Evolutionary conservation across 2,329 filamentous ascomycete species (phyloP).

Genomic region (Myrmaecium sp.): DNA sequence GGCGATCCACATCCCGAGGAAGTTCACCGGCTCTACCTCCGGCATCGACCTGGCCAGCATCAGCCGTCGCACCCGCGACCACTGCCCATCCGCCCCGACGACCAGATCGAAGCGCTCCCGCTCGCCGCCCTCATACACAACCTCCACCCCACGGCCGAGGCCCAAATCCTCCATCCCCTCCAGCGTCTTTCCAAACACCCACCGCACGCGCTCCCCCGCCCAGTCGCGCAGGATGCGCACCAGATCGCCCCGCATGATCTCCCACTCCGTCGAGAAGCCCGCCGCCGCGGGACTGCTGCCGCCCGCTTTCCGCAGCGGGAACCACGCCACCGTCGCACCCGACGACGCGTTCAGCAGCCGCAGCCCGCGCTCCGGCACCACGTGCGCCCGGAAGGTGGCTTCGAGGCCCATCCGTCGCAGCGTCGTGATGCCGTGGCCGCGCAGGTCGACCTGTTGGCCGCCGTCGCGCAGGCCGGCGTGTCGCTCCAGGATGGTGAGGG

Average conservation of each 20-base stretch:
- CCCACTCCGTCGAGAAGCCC: constrained; percentile 40
- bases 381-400: constrained; percentile 19
- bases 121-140: constrained; percentile 27
- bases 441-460: constrained; percentile 39
- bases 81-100: constrained; percentile 39
- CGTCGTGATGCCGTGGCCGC: constrained; percentile 33
- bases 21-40: constrained; percentile 7
- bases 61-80: constrained; percentile 28
- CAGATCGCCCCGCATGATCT: constrained; percentile 44
- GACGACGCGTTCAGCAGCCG: constrained; percentile 28
- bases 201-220: constrained; percentile 13
- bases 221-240: constrained; percentile 32
- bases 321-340: constrained; percentile 21
- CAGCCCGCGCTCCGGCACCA: constrained; percentile 32
- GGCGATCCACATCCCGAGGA: constrained; percentile 13
- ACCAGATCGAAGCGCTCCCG: constrained; percentile 32
- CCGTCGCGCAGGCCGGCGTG: constrained; percentile 24
- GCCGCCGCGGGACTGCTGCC: no score
- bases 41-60: constrained; percentile 7
- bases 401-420: constrained; percentile 36
- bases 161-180: constrained; percentile 13
- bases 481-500: constrained; percentile 27
- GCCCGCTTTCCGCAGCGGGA: constrained; percentile 24
- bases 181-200: constrained; percentile 18
- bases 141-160: constrained; percentile 15